Conservation (phyloP, 805 yeast species). For the Lachancea lanzarotensis region DNA sequence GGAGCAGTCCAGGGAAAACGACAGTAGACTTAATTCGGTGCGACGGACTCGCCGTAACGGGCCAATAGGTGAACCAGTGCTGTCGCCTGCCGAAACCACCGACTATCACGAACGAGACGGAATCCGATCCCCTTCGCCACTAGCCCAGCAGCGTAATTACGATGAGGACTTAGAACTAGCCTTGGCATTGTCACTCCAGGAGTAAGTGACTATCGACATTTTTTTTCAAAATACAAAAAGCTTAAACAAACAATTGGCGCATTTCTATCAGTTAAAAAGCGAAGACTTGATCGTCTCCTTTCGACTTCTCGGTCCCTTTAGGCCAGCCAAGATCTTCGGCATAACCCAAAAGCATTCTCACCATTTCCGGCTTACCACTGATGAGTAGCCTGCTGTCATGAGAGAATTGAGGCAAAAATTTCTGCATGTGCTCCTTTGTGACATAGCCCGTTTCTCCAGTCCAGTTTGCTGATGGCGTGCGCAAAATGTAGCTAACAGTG, state of each 20-base stretch:
- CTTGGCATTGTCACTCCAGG: conserved; percentile 30
- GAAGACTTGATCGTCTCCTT: conserved; percentile 51
- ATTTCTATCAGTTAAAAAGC: conserved; percentile 37
- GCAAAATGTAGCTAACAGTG: conserved; percentile 51
- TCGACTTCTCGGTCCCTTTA: conserved; percentile 39
- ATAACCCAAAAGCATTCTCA: conserved; percentile 42
- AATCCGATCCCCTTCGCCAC: background rate
- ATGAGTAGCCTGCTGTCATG: conserved; percentile 51
- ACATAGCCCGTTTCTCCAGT: conserved; percentile 53
- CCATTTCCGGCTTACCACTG: conserved; percentile 74
- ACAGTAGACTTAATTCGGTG: background rate
- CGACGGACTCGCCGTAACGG: conserved; percentile 5
- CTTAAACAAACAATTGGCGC: background rate
- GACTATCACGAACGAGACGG: background rate
- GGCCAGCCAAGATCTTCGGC: conserved; percentile 57
- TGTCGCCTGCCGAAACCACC: background rate
- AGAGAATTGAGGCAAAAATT: conserved; percentile 46
- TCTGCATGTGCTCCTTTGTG: conserved; percentile 48
- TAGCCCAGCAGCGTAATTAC: background rate
- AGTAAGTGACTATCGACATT: conserved; percentile 3
- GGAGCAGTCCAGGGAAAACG: conserved; percentile 15
- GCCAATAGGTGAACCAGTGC: conserved; percentile 7
- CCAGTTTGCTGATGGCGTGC: conserved; percentile 47
- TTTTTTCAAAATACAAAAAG: background rate
- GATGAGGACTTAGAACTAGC: conserved; percentile 29